Percentiles rank a stretch among this genome's conserved stretches.
Conservation (phyloP, 257 asterid species). For the Ajuga chamaepitys region DNA sequence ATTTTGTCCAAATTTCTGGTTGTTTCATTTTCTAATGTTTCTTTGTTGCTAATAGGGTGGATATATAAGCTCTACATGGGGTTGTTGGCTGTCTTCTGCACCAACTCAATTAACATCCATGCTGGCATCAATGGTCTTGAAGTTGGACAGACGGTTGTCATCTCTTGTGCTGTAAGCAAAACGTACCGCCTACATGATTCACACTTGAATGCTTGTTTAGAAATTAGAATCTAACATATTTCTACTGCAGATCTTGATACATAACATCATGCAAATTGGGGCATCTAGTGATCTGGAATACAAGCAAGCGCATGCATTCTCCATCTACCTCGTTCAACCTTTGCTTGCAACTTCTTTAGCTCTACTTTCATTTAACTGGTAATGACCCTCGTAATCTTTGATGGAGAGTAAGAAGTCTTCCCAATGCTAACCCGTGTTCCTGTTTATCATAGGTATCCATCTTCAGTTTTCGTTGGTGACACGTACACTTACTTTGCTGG, state of each 20-base stretch:
- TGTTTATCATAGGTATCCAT: constrained; percentile 59
- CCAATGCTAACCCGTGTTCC: constrained; percentile 4
- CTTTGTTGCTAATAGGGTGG: constrained; percentile 49
- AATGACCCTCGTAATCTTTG: constrained; percentile 18
- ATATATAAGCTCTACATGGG: constrained; percentile 92
- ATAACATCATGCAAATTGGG: constrained; percentile 88
- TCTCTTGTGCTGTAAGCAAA: constrained; percentile 77
- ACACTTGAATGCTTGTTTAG: not conserved
- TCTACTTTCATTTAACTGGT: constrained; percentile 87
- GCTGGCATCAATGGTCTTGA: constrained; percentile 97
- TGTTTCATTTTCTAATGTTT: constrained; percentile 3
- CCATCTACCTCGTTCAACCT: constrained; percentile 85
- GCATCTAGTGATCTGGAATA: constrained; percentile 58
- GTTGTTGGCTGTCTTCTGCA: constrained; percentile 90
- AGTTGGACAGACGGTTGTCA: constrained; percentile 92
- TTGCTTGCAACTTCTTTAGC: constrained; percentile 91
- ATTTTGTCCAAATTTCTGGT: not conserved
- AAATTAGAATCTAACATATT: constrained; percentile 9
- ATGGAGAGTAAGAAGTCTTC: not conserved
- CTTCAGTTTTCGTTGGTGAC: constrained; percentile 85
- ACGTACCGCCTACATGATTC: not conserved
- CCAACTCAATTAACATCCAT: constrained; percentile 87
- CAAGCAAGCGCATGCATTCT: constrained; percentile 91
- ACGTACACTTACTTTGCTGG: constrained; percentile 90
- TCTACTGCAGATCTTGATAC: constrained; percentile 60